A percentile compares a stretch with the other conserved stretches of the same genome.
Evolutionary conservation across 164 flowering plant species (phyloP).

Genomic region (Cinnamomum chago): DNA sequence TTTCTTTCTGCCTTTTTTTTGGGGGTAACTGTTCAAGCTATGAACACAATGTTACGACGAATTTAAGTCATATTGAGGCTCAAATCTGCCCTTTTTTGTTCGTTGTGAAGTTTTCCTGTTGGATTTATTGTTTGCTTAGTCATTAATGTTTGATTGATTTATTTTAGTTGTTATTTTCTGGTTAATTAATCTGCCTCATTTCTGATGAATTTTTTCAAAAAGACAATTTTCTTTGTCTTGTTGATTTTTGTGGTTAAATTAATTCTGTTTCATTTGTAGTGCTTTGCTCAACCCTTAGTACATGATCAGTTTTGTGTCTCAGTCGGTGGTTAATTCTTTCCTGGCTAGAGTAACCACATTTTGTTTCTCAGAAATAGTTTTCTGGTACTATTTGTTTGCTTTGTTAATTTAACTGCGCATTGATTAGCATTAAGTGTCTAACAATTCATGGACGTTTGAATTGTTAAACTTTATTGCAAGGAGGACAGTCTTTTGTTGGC

Average conservation of each 20-base stretch:
- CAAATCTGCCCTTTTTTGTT: neutral
- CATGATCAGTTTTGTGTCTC: neutral
- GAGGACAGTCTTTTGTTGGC: too few relatives aligned
- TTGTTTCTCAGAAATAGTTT: neutral
- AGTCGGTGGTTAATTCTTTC: neutral
- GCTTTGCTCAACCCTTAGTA: neutral
- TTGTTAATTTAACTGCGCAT: neutral
- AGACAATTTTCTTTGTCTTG: too few relatives aligned
- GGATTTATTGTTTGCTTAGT: too few relatives aligned
- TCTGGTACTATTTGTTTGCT: neutral
- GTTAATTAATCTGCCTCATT: too few relatives aligned
- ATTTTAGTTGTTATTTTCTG: too few relatives aligned
- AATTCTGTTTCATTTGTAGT: neutral
- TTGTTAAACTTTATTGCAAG: too few relatives aligned
- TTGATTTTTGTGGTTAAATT: neutral
- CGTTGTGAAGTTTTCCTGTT: neutral
- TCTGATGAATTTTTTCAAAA: too few relatives aligned
- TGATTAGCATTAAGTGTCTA: too few relatives aligned
- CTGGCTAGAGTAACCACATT: neutral
- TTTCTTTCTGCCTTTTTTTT: neutral
- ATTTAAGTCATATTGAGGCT: neutral
- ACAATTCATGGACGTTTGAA: too few relatives aligned
- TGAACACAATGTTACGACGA: neutral
- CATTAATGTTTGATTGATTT: too few relatives aligned
- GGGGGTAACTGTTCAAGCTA: neutral